These are phyloP conservation scores for Sequoia sempervirens DNA, from an alignment of 75 land plant species.

Conservation along the genomic window DNA sequence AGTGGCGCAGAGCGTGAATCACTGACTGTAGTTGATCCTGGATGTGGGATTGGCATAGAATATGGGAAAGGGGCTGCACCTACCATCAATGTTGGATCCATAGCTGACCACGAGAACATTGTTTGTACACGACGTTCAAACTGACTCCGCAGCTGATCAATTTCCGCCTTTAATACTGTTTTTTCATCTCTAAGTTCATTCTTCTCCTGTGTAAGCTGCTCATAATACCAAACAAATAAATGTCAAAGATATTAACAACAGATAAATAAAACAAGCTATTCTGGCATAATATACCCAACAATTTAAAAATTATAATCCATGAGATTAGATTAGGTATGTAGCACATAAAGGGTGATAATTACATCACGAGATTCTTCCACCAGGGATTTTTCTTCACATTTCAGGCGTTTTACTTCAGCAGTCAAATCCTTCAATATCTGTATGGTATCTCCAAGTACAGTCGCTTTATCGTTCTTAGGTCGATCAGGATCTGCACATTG, in stretches of 20 bases:
- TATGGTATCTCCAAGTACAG: conserved; percentile 86
- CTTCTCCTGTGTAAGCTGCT: conserved; percentile 90
- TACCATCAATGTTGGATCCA: conserved; percentile 78
- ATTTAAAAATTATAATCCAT: background rate
- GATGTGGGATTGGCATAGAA: conserved; percentile 28
- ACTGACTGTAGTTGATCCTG: conserved; percentile 12
- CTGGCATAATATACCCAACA: background rate
- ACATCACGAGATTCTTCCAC: conserved; percentile 94
- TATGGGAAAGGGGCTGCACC: conserved; percentile 49
- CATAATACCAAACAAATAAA: background rate
- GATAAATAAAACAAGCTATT: background rate
- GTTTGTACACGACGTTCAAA: conserved; percentile 77
- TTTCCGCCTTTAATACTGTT: conserved; percentile 71
- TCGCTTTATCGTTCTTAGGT: conserved; percentile 95
- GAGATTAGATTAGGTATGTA: background rate
- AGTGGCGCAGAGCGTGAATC: conserved; percentile 14
- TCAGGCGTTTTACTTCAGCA: conserved; percentile 78
- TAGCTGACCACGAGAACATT: conserved; percentile 65
- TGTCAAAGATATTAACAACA: background rate
- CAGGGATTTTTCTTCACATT: conserved; percentile 67
- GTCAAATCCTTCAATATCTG: conserved; percentile 87
- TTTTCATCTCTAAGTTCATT: conserved; percentile 96
- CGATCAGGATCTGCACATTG: conserved; percentile 85
- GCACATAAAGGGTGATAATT: background rate
- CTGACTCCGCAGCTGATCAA: conserved; percentile 71